Percentiles rank a stretch among this genome's conserved stretches.
These are phyloP conservation scores for Populus trichocarpa DNA, from an alignment of 441 rosid genomes.

Conservation along the genomic window DNA sequence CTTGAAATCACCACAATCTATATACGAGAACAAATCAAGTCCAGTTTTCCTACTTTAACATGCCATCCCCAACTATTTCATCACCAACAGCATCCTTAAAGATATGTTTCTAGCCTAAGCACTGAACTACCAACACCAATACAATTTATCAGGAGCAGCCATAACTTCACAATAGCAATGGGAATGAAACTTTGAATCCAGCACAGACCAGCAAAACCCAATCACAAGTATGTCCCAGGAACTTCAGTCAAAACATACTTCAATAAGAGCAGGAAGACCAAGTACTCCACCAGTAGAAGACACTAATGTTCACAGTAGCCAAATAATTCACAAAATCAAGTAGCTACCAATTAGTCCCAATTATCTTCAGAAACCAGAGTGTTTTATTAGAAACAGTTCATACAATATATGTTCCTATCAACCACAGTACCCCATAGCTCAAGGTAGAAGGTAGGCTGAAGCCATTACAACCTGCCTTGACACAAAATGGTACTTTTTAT, in stretches of 20 bases:
- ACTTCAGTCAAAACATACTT: constrained; percentile 18
- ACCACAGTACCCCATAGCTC: not conserved
- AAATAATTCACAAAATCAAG: constrained; percentile 15
- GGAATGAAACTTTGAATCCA: not conserved
- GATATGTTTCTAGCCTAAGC: constrained; percentile 23
- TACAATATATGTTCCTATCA: not conserved
- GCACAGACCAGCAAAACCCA: constrained; percentile 19
- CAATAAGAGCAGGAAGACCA: constrained; percentile 11
- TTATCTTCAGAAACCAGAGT: constrained; percentile 5
- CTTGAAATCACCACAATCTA: constrained; percentile 19
- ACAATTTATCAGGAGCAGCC: constrained; percentile 26
- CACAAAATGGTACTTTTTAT: constrained; percentile 1
- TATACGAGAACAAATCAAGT: constrained; percentile 12
- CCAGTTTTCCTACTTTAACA: constrained; percentile 25
- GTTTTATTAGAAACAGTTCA: not conserved
- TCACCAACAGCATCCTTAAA: constrained; percentile 23
- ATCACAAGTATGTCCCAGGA: constrained; percentile 18
- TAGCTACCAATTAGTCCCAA: constrained; percentile 14
- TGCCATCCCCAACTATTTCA: constrained; percentile 24
- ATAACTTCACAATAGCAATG: constrained; percentile 16
- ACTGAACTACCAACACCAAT: constrained; percentile 23
- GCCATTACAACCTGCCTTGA: constrained; percentile 13
- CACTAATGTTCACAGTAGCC: constrained; percentile 4
- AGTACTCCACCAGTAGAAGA: constrained; percentile 10
- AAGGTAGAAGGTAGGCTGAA: constrained; percentile 1